Evolutionary conservation across 2,329 filamentous ascomycete genomes (phyloP).

Genomic region (Ceratocystis eucalypticola): DNA sequence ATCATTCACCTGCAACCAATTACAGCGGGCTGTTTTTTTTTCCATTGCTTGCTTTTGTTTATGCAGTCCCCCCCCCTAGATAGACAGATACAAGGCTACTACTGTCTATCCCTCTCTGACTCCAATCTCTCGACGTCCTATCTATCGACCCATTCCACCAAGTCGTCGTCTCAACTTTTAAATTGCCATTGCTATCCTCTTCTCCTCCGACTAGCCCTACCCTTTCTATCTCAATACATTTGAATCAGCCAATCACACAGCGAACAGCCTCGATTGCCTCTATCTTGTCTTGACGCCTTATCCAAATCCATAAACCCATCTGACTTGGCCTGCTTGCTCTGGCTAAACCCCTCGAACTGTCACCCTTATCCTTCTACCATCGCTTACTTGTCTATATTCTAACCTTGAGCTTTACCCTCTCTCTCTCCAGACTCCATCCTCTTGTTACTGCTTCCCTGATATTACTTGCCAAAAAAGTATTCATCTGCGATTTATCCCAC

Average conservation of each 20-base stretch:
- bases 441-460: background rate
- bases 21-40: background rate
- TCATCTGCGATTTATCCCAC: constrained; percentile 1
- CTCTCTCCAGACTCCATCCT: background rate
- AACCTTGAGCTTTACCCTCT: background rate
- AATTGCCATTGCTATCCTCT: too few species aligned
- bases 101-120: background rate
- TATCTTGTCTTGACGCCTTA: background rate
- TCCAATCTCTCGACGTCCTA: background rate
- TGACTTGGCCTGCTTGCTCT: background rate
- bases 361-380: background rate
- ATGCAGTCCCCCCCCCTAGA: background rate
- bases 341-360: background rate
- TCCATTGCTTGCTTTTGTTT: background rate
- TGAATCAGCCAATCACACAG: background rate
- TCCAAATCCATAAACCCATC: background rate
- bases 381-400: background rate
- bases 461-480: background rate
- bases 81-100: background rate
- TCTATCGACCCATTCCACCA: background rate
- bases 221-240: background rate
- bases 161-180: background rate
- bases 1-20: background rate
- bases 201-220: background rate
- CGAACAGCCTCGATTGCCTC: background rate